Evolutionary conservation across 495 filamentous ascomycete species (phyloP), one percentile per base, ranked within the genome.

Genomic region (Bathelium albidoporum): DNA sequence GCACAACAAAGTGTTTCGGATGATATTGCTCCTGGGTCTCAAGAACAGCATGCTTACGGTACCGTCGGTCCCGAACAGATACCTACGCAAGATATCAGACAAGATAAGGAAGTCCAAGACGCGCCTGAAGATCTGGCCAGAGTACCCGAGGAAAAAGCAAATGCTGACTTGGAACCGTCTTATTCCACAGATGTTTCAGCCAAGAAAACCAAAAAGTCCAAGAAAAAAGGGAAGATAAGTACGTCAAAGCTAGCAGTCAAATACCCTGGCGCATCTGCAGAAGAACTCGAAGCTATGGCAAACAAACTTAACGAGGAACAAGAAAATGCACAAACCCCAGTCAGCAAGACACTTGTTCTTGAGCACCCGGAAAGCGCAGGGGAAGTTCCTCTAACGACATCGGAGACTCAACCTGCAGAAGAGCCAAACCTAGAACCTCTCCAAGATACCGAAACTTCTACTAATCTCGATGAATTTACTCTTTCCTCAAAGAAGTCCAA

Each of bases 401-500:
- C 20, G 18, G 44, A 49, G 44, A 16, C 5, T 18, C 59, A 44
- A n/a, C 32, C 24, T 39, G 29, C 45, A 43, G 60, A 60, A 43
- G 66, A 60, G 16, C 49, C 31, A 31, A 26, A 44, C 11, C 0
- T 22, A n/a, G n/a, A 59, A 29, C 39, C 67, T 12, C 36, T 26
- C 20, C 32, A 70, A 72, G 52, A 66, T 62, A 36, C 64, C 68
- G 2, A 70, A 65, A 58, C 68, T 68, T 32, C 60, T 68, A 34
- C 67, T 65, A 62, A 66, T 66, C n/a, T n/a, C n/a, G 66, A 66
- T 52, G 65, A 67, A 20, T 65, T 36, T 49, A 39, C 24, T n/a
- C 53, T 58, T 32, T 32, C 59, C 12, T 62, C 53, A 14, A 73
- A 74, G 29, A 73, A 74, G 63, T 70, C 68, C 60, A 72, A 70